Conservation (phyloP, 306 rosid species). For the Vicia faba region DNA sequence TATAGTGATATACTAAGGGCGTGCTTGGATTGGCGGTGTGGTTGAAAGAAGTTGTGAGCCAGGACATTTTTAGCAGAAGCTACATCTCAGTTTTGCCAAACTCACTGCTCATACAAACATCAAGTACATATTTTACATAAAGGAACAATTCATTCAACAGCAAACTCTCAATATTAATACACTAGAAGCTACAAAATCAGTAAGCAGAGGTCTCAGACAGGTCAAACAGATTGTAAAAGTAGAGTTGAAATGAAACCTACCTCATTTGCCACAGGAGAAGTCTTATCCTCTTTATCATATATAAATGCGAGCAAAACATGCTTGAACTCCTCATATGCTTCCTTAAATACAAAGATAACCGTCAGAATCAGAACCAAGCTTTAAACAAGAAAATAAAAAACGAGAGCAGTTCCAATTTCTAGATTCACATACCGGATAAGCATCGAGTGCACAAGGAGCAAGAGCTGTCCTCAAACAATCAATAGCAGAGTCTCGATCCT, state of each 20-base stretch:
- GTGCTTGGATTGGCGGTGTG: no score
- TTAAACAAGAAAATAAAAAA: no score
- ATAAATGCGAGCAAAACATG: slow-evolving; percentile 93
- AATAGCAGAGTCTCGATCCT: slow-evolving; percentile 85
- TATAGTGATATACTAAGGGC: not conserved
- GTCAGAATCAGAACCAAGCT: slow-evolving; percentile 38
- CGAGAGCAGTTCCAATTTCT: not conserved
- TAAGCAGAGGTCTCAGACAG: no score
- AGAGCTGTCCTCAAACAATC: slow-evolving; percentile 78
- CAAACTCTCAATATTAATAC: not conserved
- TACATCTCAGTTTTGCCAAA: no score
- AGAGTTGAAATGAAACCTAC: slow-evolving; percentile 44
- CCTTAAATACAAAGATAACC: slow-evolving; percentile 66
- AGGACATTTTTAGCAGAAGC: no score
- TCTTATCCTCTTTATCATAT: slow-evolving; percentile 80
- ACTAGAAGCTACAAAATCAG: slow-evolving; percentile 4
- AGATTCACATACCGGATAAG: slow-evolving; percentile 73
- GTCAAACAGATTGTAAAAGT: slow-evolving; percentile 18
- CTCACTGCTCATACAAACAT: no score
- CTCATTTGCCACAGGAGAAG: slow-evolving; percentile 90
- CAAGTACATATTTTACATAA: not conserved
- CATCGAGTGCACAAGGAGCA: slow-evolving; percentile 98
- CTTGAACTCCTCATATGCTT: slow-evolving; percentile 99
- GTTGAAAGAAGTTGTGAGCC: no score
- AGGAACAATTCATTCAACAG: slow-evolving; percentile 1